These are phyloP conservation scores for Athelia psychrophila DNA, from an alignment of 1,284 basidiomycete genomes.

Conservation along the genomic window DNA sequence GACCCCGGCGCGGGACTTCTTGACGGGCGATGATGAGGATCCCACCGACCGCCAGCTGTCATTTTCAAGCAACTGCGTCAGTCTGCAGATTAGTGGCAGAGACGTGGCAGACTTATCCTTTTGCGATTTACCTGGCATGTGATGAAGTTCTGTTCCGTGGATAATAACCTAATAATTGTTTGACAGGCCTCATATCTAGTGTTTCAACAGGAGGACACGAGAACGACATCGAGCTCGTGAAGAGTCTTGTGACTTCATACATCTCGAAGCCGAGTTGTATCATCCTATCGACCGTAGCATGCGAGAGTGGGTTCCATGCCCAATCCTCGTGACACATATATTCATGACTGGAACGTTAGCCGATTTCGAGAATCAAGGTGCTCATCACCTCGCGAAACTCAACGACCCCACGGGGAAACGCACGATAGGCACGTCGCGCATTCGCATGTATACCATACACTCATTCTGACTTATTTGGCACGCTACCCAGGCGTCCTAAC, in stretches of 20 bases:
- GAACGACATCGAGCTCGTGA: constrained; percentile 60
- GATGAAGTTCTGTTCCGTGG: no score
- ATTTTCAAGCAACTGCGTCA: constrained; percentile 66
- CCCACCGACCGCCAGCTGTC: constrained; percentile 30
- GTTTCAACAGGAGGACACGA: constrained; percentile 46
- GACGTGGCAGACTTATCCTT: constrained; percentile 37
- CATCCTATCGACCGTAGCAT: constrained; percentile 68
- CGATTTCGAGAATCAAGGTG: constrained; percentile 76
- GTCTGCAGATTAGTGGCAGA: constrained; percentile 62
- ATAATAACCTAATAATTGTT: no score
- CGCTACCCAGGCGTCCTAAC: constrained; percentile 68
- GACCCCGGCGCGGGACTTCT: constrained; percentile 29
- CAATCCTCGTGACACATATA: background rate
- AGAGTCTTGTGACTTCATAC: constrained; percentile 53
- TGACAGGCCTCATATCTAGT: constrained; percentile 61
- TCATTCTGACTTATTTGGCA: background rate
- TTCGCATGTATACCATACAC: background rate
- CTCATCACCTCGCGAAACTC: constrained; percentile 52
- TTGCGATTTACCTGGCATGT: no score
- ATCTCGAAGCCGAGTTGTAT: constrained; percentile 65
- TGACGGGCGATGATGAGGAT: constrained; percentile 32
- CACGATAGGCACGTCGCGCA: constrained; percentile 64
- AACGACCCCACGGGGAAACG: constrained; percentile 58
- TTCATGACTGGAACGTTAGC: constrained; percentile 34
- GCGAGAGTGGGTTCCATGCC: constrained; percentile 56